phyloP scores from a whole-genome alignment of 2,329 filamentous ascomycete genomes.

The Ophiostoma populinum region DNA sequence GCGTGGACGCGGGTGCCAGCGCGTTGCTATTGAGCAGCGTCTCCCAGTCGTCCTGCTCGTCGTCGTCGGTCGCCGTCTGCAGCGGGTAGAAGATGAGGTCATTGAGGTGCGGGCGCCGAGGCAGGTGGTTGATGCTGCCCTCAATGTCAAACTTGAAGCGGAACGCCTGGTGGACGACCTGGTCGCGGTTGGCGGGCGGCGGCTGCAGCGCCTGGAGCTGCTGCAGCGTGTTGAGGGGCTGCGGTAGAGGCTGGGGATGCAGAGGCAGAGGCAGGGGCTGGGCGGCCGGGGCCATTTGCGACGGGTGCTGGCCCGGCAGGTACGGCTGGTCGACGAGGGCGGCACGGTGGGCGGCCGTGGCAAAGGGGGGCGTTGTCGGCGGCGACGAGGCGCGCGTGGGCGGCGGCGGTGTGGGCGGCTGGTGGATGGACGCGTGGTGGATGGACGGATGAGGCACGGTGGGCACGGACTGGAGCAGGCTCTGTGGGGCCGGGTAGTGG shows the following conservation, averaged over 20 bases:
- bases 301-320: no score
- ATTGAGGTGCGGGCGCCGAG: slow-evolving; percentile 25
- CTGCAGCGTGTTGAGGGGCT: not conserved
- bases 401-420: not conserved
- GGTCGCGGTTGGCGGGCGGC: slow-evolving; percentile 15
- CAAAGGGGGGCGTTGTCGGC: slow-evolving; percentile 1
- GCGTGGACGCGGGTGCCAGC: not conserved
- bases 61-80: slow-evolving; percentile 11
- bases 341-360: slow-evolving; percentile 14
- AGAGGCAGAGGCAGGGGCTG: no score
- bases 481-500: slow-evolving; percentile 9
- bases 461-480: not conserved
- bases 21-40: slow-evolving; percentile 3
- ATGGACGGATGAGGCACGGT: not conserved
- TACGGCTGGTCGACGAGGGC: slow-evolving; percentile 27
- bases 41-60: slow-evolving; percentile 14
- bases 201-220: slow-evolving; percentile 3
- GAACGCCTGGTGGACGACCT: slow-evolving; percentile 27
- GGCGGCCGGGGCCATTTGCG: no score
- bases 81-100: slow-evolving; percentile 22
- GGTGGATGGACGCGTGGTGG: not conserved
- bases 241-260: not conserved
- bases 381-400: not conserved
- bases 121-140: slow-evolving; percentile 25
- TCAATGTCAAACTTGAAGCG: slow-evolving; percentile 30